A percentile compares a stretch with the other conserved stretches of the same genome.
phyloP scores from a whole-genome alignment of 768 basidiomycete genomes.

The Suillus hirtellus region DNA sequence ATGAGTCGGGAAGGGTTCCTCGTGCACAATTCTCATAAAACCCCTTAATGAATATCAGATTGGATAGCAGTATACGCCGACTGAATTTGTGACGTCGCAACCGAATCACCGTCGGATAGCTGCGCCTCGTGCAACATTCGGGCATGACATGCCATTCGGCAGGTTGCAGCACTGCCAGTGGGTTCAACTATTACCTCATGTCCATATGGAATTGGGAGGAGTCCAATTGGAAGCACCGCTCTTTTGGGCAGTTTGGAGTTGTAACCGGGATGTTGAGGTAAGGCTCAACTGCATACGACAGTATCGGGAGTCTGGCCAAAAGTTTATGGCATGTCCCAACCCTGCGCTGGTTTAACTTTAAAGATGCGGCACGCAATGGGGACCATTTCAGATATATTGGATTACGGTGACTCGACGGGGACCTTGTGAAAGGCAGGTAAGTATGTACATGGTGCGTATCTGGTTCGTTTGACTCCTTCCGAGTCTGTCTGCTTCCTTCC shows the following conservation, averaged over 20 bases:
- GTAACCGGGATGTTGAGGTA: background rate
- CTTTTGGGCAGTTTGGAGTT: background rate
- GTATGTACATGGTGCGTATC: background rate
- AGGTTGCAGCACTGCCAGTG: too few species aligned
- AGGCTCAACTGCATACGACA: background rate
- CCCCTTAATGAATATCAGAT: conserved; percentile 6
- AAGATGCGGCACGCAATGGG: background rate
- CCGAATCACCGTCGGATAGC: background rate
- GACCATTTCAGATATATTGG: conserved; percentile 6
- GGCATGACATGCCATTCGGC: background rate
- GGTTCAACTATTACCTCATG: background rate
- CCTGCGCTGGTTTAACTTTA: background rate
- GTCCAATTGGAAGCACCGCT: background rate
- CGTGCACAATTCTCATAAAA: background rate
- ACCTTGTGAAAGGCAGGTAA: conserved; percentile 5
- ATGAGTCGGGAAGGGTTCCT: background rate
- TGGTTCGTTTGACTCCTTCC: background rate
- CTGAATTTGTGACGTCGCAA: background rate
- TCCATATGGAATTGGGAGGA: background rate
- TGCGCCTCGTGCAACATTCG: conserved; percentile 3
- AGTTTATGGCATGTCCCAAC: background rate
- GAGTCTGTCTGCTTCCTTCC: background rate
- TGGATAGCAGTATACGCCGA: background rate
- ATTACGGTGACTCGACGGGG: conserved; percentile 2
- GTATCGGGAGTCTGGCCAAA: background rate